Base-by-base conservation (phyloP, 176 grass and related monocot genomes). In the Cenchrus purpureus region DNA sequence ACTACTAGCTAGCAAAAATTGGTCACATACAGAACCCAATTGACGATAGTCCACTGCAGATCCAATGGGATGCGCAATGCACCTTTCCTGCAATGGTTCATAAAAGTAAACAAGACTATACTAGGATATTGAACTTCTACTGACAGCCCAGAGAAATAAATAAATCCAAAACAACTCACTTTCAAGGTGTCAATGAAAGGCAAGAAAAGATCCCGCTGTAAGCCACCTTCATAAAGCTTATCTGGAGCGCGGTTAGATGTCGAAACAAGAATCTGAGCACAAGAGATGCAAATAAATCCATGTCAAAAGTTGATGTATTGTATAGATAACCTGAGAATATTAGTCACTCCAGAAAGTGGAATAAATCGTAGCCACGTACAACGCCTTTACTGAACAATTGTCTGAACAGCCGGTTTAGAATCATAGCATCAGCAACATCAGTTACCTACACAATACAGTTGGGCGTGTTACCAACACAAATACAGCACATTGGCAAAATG, bases 381-480 rank as follows among this genome's bases (percentile, higher is more conserved):
- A 92, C 22, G 80, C 96, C 96, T 90, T 95, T 94, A 84, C 85
- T 90, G 86, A 98, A 98, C 61, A 98, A 77, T 92, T 95, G 91
- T 69, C 81, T 80, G 82, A 98, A 98, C 73, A 98, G 78, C 20
- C 96, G 80, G 74, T 98, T 95, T 77, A 98, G 68, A 81, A 98
- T 94, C 89, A 98, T 91, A 70, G 96, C 96, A 66, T 95, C 96
- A 62, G 95, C 95, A 68, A 97, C 95, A 97, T 97, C 95, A 87
- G 92, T 92, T 68, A 95, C 95, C 95, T 97, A 76, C 12, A 67
- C 58, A 80, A 15, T 74, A 86, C 7, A 51, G 82, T 46, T 66
- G 11, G 34, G 14, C 65, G 10, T 65, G 43, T 65, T 77, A 65
- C n/a, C 45, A 62, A 62, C 53, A 80, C 50, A 64, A 16, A 70